Conservation (phyloP, 179 eudicot species). For the Drosera spatulata region DNA sequence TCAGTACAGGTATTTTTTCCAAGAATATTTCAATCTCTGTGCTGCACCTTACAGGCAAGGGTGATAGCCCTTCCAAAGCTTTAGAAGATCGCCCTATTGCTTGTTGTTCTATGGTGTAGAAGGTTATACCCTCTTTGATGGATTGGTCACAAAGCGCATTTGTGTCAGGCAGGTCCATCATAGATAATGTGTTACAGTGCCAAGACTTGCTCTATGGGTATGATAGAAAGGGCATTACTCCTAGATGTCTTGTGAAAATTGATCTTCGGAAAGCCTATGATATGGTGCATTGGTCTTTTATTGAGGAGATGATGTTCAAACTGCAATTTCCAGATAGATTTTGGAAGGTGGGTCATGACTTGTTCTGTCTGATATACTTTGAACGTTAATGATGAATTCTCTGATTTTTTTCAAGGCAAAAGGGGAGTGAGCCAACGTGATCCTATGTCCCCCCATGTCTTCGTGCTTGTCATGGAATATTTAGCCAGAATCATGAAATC, state of each 20-base stretch:
- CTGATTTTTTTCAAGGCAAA: not conserved
- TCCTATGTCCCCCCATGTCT: not conserved
- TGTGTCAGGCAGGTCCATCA: not conserved
- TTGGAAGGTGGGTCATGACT: not conserved
- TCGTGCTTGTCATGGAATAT: not conserved
- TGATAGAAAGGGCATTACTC: not conserved
- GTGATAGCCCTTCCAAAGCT: not conserved
- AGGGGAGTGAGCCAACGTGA: not conserved
- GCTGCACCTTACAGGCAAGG: not conserved
- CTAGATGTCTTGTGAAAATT: not conserved
- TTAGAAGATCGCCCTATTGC: not conserved
- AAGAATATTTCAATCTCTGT: not conserved
- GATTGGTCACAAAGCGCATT: not conserved
- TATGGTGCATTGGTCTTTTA: not conserved
- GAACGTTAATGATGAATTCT: not conserved
- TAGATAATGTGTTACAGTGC: not conserved
- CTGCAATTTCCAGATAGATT: not conserved
- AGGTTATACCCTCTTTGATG: not conserved
- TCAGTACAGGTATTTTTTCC: too few species aligned
- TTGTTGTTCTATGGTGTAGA: not conserved
- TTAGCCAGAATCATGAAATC: not conserved
- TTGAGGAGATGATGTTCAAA: not conserved
- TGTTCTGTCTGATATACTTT: not conserved
- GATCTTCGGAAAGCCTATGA: slow-evolving; percentile 6
- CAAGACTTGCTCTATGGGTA: not conserved